Base-by-base conservation (phyloP, 2,329 filamentous ascomycete genomes). In the Pseudogymnoascus sp. region DNA sequence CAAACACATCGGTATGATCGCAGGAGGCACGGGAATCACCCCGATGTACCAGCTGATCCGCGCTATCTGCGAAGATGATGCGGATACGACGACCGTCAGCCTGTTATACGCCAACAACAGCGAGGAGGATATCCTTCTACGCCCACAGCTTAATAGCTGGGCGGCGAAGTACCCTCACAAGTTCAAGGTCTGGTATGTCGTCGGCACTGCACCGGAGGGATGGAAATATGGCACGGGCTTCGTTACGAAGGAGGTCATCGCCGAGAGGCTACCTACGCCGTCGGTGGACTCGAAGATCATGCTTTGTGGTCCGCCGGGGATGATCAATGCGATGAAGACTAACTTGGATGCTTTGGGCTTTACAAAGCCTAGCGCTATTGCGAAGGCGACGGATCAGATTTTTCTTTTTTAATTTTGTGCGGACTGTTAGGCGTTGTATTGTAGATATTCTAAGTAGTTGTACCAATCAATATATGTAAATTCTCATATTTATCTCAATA, bases 1-100 rank as follows among this genome's bases (percentile, higher is more conserved):
- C 59, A 76, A 74, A 66, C 72, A 75, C 43, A 77, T 85, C 42
- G 82, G 82, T 63, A 84, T 85, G 82, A 69, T 85, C 1, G 82
- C 80, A 1, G 82, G 82, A 37, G 79, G 79, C 14, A 78, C 78
- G 46, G 80, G 80, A 5, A 81, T 82, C 64, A 82, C 83, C 0
- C 82, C 83, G 2, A 83, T 85, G 80, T 84, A 79, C 70, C 84
- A 88, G 69, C 72, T 88, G 5, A 86, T 88, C 68, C 80, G 84
- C 3, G 83, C 84, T 46, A 85, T 88, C 63, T 85, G 83, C 68
- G 84, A 87, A 68, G 81, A 87, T 62, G 75, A 80, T n/a, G 74
- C 72, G 5, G 86, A 88, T 65, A 77, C 75, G 0, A 88, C 86
- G 0, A 73, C 82, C 66, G 72, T 87, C 43, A 81, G 76, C 49